Evolutionary conservation across 768 basidiomycete genomes (phyloP), one percentile per base, ranked within the genome.

Genomic region (Crucibulum laeve): DNA sequence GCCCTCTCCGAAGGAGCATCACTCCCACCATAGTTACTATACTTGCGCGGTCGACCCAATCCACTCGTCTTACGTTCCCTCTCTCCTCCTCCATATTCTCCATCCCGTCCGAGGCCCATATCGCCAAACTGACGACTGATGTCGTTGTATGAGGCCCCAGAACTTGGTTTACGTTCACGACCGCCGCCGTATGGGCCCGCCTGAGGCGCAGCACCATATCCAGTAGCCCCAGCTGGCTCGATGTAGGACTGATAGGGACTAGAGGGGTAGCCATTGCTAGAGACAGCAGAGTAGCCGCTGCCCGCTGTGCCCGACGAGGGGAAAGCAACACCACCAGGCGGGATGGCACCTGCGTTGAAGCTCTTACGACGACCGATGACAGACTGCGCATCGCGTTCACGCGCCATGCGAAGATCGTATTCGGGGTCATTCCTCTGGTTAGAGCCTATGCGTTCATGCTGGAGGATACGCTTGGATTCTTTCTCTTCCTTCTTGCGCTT

Each of bases 361-460:
- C 79, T 82, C 53, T 71, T 76, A 39, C 79, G 71, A 28, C 68
- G 62, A 35, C 50, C 54, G 37, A 51, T 54, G 41, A 60, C 57
- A 13, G 52, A 57, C 36, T 76, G 67, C 4, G 69, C 64, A 54
- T 84, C 82, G 32, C 70, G 68, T 48, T 81, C 83, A 35, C 81
- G 78, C 19, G 76, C 79, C 22, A 69, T 63, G 38, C 74, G 73
- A 22, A 79, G 63, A n/a, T 81, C 78, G 28, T 68, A 65, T 21
- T 83, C 80, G 41, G 72, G 63, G 50, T 75, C 70, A 25, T 57
- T 59, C 42, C n/a, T n/a, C n/a, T 60, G 64, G 40, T 57, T 59
- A 15, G 38, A 54, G 22, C 42, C 37, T 40, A 66, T 56, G 19
- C 69, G 68, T 49, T 81, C 80, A 46, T 74, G 71, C 45, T 75